Conservation (phyloP, 2,329 filamentous ascomycete species). For the Plenodomus lindquistii region DNA sequence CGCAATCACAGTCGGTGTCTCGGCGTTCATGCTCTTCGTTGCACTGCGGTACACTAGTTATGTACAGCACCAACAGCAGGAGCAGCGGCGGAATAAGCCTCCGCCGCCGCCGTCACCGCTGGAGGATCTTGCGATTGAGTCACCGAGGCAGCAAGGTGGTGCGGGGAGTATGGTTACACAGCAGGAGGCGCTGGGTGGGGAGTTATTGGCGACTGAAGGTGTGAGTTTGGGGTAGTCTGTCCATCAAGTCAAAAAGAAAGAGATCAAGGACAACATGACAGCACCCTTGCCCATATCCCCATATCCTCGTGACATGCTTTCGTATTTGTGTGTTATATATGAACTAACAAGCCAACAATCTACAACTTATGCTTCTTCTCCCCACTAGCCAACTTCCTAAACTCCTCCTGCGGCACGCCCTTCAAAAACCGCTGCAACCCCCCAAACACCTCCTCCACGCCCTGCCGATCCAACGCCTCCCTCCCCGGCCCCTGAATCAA, state of each 20-base stretch:
- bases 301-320: no score
- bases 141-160: constrained; percentile 2
- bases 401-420: constrained; percentile 86
- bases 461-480: constrained; percentile 74
- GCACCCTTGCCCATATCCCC: no score
- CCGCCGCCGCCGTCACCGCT: constrained; percentile 18
- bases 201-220: constrained; percentile 38
- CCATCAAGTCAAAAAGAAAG: no score
- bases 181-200: constrained; percentile 32
- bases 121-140: constrained; percentile 12
- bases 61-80: constrained; percentile 44
- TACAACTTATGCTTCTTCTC: constrained; percentile 95
- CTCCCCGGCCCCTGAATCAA: constrained; percentile 75
- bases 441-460: constrained; percentile 81
- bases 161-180: constrained; percentile 3
- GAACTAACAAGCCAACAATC: background rate
- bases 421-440: constrained; percentile 79
- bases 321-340: background rate
- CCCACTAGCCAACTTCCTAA: constrained; percentile 78
- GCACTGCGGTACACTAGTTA: constrained; percentile 47
- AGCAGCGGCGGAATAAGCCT: constrained; percentile 45
- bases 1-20: constrained; percentile 60
- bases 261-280: no score
- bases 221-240: constrained; percentile 36
- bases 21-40: constrained; percentile 51